A percentile compares a stretch with the other conserved stretches of the same genome.
These are phyloP conservation scores for Rhexocercosporidium sp. DNA, from an alignment of 2,329 filamentous ascomycete species.

Conservation along the genomic window DNA sequence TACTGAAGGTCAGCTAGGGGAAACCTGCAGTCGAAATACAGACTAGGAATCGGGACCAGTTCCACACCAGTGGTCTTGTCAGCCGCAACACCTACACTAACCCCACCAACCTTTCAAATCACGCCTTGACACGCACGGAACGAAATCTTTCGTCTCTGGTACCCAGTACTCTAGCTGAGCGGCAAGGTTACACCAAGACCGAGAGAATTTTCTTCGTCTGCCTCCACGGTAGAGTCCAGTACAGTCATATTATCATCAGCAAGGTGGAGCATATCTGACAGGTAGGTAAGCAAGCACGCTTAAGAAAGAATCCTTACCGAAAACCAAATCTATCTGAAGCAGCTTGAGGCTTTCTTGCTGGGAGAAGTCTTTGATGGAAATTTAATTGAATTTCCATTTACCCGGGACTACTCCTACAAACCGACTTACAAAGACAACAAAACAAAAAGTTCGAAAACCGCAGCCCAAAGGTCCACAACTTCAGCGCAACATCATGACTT, in stretches of 20 bases:
- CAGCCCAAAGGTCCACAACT: background rate
- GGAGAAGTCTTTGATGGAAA: too few species aligned
- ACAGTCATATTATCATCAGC: too few species aligned
- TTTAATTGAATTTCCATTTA: too few species aligned
- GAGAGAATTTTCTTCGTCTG: background rate
- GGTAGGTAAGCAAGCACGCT: background rate
- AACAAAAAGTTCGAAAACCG: background rate
- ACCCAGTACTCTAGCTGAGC: background rate
- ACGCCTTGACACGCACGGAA: background rate
- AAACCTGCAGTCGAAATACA: background rate
- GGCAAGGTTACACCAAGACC: background rate
- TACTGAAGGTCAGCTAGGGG: background rate
- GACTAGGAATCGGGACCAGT: background rate
- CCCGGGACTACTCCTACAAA: too few species aligned
- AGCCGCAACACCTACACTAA: background rate
- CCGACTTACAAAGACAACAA: background rate
- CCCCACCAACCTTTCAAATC: background rate
- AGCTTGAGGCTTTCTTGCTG: background rate
- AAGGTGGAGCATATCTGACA: constrained; percentile 1
- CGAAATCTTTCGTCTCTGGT: background rate
- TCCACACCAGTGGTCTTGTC: background rate
- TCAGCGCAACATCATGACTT: background rate
- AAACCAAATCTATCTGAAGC: background rate
- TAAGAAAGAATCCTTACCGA: too few species aligned
- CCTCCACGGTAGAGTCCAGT: background rate